A percentile compares a stretch with the other conserved stretches of the same genome.
Evolutionary conservation across 2,329 filamentous ascomycete genomes (phyloP).

Genomic region (Sclerotinia trifoliorum): DNA sequence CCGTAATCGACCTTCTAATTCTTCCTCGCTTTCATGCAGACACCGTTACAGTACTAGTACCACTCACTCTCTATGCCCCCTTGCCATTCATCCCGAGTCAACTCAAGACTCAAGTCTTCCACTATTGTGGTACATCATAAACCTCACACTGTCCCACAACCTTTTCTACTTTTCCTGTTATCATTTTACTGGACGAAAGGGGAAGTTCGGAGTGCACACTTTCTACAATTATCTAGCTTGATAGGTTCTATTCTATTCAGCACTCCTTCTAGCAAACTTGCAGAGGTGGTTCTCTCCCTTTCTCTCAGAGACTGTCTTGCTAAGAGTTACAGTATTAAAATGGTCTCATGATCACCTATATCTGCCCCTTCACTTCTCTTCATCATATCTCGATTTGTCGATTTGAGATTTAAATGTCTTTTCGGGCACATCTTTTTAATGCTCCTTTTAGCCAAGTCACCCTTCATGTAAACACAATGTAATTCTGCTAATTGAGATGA

Average conservation of each 20-base stretch:
- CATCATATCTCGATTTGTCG: not conserved
- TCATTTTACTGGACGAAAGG: not conserved
- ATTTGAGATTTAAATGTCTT: not conserved
- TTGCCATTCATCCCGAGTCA: slow-evolving; percentile 10
- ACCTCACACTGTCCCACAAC: not conserved
- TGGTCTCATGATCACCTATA: not conserved
- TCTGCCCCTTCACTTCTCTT: slow-evolving; percentile 1
- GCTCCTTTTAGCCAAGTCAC: not conserved
- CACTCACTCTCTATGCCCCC: not conserved
- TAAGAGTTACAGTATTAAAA: not conserved
- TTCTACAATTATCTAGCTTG: not conserved
- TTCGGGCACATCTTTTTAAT: not conserved
- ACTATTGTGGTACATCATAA: not conserved
- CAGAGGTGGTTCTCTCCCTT: not conserved
- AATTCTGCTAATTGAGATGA: not conserved
- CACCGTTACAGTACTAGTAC: not conserved
- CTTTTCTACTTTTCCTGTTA: not conserved
- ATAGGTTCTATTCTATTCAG: not conserved
- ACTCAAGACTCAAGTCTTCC: slow-evolving; percentile 1
- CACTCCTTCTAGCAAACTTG: not conserved
- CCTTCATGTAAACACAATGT: not conserved
- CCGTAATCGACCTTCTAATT: not conserved
- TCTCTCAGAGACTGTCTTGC: slow-evolving; percentile 1
- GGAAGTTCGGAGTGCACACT: not conserved
- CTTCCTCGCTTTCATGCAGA: slow-evolving; percentile 10